Evolutionary conservation across 345 rosid genomes (phyloP), one percentile per base, ranked within the genome.

Genomic region (Punica granatum): DNA sequence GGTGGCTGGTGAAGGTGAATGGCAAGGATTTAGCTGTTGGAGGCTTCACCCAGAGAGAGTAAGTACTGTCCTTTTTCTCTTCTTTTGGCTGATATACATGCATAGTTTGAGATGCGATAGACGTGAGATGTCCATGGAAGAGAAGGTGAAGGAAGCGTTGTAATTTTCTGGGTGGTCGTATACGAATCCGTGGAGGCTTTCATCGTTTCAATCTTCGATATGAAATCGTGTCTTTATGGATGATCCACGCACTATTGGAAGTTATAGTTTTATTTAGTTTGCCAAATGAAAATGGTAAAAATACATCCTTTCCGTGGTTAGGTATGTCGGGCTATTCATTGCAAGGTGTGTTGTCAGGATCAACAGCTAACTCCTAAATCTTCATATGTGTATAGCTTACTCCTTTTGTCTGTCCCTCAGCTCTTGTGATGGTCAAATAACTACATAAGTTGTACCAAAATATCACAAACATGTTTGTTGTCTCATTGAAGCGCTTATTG

Each of bases 1-100:
- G 85, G 83, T 77, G 85, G 85, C 77, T 82, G 42, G 71, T 60
- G 16, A 75, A 65, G 61, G 63, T 63, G 5, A 42, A 72, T 7
- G 69, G 25, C 60, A 71, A 74, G 34, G 73, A 70, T 28, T 68
- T 82, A 23, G 79, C 79, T 63, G 74, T 82, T 68, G 70, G 71
- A 49, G 85, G 81, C 9, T 63, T 77, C 73, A 77, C 83, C 41
- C 64, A 60, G 15, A 77, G 73, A 66, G 73, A 71, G 83, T 82
- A 37, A 70, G 83, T 82, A 72, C 63, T 63, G 0, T 5, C 7
- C 28, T 26, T 15, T 68, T 60, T 36, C 61, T 13, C 58, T 58
- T 56, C 36, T 42, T 56, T 28, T 37, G n/a, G n/a, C n/a, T n/a
- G n/a, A n/a, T n/a, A n/a, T 36, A 16, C 32, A 63, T 13, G 25